Conservation (phyloP, 2,329 filamentous ascomycete genomes). For the Colletotrichum tropicale region DNA sequence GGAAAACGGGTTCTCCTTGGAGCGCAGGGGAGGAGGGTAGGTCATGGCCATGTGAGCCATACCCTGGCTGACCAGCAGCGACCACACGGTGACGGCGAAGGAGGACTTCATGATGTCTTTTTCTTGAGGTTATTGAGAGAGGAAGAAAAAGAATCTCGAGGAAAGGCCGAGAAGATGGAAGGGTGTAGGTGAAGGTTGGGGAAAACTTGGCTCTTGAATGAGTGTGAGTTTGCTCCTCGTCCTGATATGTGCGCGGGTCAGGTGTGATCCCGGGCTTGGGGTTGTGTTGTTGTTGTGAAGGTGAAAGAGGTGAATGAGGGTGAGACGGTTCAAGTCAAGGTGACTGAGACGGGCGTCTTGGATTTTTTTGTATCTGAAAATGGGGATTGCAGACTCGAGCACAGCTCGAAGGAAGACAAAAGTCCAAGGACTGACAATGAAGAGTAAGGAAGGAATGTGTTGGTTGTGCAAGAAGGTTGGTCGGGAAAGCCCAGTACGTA, state of each 20-base stretch:
- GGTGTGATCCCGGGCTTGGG: neutral
- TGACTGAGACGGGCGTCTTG: constrained; percentile 8
- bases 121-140: constrained; percentile 2
- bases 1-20: constrained; percentile 54
- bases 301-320: constrained; percentile 9
- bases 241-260: neutral
- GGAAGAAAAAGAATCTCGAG: constrained; percentile 1
- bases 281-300: neutral
- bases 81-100: constrained; percentile 28
- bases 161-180: neutral
- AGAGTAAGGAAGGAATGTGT: constrained; percentile 14
- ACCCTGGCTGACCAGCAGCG: constrained; percentile 43
- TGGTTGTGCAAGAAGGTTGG: constrained; percentile 15
- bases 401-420: neutral
- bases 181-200: neutral
- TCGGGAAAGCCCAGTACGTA: constrained; percentile 8
- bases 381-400: neutral
- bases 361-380: constrained; percentile 6
- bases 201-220: neutral
- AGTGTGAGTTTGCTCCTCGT: constrained; percentile 14
- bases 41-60: constrained; percentile 63
- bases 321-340: constrained; percentile 15
- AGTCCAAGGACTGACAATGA: constrained; percentile 1
- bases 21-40: constrained; percentile 56
- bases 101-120: constrained; percentile 42